These are phyloP conservation scores for Imleria badia DNA, from an alignment of 768 basidiomycete species.

Conservation along the genomic window DNA sequence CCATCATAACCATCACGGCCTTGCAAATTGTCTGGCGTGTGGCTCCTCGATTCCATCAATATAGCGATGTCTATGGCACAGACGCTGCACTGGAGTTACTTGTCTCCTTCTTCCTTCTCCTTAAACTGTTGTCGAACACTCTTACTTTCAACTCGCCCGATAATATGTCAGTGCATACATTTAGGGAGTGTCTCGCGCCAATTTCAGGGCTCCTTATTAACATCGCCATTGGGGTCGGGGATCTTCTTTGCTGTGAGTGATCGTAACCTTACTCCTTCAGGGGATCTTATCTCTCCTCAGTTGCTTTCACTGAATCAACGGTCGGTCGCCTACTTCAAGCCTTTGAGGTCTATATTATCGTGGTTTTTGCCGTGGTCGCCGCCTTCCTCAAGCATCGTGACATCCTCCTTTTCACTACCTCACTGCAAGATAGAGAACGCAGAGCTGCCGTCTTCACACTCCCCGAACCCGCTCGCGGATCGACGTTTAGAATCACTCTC, in stretches of 20 bases:
- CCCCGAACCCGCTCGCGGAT: conserved; percentile 27
- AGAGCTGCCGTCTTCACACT: conserved; percentile 12
- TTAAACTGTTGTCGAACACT: conserved; percentile 62
- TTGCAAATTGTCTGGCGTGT: conserved; percentile 69
- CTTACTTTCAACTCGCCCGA: conserved; percentile 39
- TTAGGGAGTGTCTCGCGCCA: conserved; percentile 48
- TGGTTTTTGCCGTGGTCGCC: conserved; percentile 55
- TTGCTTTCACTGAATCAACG: conserved; percentile 65
- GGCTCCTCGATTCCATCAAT: conserved; percentile 34
- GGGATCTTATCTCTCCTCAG: conserved; percentile 35
- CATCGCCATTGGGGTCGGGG: conserved; percentile 52
- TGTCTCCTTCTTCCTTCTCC: conserved; percentile 54
- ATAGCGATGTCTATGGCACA: conserved; percentile 53
- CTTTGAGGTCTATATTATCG: conserved; percentile 59
- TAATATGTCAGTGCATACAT: conserved; percentile 40
- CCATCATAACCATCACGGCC: conserved; percentile 46
- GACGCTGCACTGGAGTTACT: conserved; percentile 60
- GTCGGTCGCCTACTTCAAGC: conserved; percentile 69
- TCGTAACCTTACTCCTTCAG: background rate
- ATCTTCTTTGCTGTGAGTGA: conserved; percentile 56
- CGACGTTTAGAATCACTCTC: conserved; percentile 24
- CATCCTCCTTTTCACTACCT: background rate
- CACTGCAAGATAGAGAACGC: background rate
- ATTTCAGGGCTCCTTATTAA: conserved; percentile 54
- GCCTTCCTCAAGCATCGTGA: conserved; percentile 34